A percentile compares a stretch with the other conserved stretches of the same genome.
Conservation (phyloP, 169 alveolate genomes). For the Eimeria falciformis region DNA sequence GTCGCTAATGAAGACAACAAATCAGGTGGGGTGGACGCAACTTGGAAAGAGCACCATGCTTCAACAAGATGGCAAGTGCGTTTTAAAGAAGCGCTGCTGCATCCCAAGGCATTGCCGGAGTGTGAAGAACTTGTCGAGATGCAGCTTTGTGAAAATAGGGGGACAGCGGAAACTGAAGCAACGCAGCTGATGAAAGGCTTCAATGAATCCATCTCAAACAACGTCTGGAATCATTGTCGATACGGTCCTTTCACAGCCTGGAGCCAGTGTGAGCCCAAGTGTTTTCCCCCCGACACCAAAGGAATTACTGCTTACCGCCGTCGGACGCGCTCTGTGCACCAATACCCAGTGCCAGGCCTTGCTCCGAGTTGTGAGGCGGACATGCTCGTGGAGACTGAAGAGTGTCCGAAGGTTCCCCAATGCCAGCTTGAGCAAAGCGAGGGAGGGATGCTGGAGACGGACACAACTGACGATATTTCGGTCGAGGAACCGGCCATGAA, state of each 20-base stretch:
- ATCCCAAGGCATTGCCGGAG: conserved; percentile 34
- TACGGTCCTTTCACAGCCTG: conserved; percentile 60
- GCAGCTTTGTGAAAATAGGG: conserved; percentile 44
- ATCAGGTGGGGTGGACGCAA: not conserved
- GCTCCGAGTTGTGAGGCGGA: conserved; percentile 36
- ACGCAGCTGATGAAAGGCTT: conserved; percentile 46
- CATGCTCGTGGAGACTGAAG: not conserved
- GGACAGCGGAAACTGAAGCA: conserved; percentile 18
- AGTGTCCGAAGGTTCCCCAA: conserved; percentile 27
- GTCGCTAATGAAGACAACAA: not conserved
- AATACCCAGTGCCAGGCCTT: conserved; percentile 67
- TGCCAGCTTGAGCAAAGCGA: not conserved
- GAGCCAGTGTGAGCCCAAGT: conserved; percentile 52
- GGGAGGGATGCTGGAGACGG: not conserved
- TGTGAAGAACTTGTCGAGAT: conserved; percentile 5
- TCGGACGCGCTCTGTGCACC: conserved; percentile 59
- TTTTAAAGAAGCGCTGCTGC: conserved; percentile 38
- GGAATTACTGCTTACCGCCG: not conserved
- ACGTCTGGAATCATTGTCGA: not conserved
- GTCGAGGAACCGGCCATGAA: not conserved
- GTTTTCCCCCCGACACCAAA: not conserved
- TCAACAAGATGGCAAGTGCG: conserved; percentile 68
- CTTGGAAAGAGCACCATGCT: not conserved
- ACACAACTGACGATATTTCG: not conserved
- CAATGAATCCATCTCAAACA: conserved; percentile 18